Base-by-base conservation (phyloP, 2,329 filamentous ascomycete genomes). In the Fusarium newnesense region DNA sequence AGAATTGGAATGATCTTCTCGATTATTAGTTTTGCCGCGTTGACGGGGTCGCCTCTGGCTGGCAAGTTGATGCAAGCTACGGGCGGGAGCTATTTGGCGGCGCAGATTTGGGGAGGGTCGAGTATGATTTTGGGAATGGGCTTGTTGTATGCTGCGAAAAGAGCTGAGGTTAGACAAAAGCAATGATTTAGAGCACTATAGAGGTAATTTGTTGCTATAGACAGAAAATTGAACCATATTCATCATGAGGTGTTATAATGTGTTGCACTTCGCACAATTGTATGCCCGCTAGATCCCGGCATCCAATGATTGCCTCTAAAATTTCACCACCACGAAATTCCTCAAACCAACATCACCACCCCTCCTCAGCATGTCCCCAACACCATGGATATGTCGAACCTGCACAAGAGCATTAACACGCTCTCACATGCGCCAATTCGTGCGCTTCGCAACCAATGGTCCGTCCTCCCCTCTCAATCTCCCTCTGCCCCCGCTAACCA, bases 1-100 rank as follows among this genome's bases (percentile, higher is more conserved):
- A 81, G 88, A 11, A 88, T 90, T 69, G 89, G 89, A 57, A 91
- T 91, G 89, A 82, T 87, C 3, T 90, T 91, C 54, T 87, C 86
- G 0, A 86, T 89, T 24, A 84, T 87, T 64, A 88, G 87, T 70
- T 84, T 89, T 49, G 85, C 87, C 0, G 85, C 86, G 7, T 78
- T 90, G 47, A 87, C 85, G 2, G 88, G 88, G 0, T 85, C 87
- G n/a, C 87, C 88, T 1, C 83, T 90, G 44, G 86, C 85, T 0
- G 88, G 88, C 0, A 85, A 85, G 8, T 80, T 89, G 57, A 85
- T 89, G 42, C 80, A 83, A 5, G 80, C 80, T 0, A 76, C 76
- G 12, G 82, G 77, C 0, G 87, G 87, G 1, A 76, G 72, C 10
- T 90, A 89, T 67, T 67, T 81, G 11, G 87, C 84, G 1, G 86